Evolutionary conservation across 768 basidiomycete genomes (phyloP), one percentile per base, ranked within the genome.

Genomic region (Suillus subalutaceus): DNA sequence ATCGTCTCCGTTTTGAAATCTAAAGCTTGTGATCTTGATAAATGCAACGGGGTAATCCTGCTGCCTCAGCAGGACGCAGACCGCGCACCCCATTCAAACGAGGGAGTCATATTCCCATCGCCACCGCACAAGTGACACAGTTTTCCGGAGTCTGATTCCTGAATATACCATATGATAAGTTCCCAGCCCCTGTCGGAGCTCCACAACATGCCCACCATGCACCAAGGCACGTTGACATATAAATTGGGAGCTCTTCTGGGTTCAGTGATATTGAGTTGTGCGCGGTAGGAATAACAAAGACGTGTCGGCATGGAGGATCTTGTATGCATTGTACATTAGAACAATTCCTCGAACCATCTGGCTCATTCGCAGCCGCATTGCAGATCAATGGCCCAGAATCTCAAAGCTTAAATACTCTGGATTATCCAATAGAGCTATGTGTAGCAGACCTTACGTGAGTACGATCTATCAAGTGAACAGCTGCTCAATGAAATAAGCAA

Each of bases 111-210:
- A 18, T 56, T 56, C 55, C 55, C 55, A 56, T 13, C 55, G 55
- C 55, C 55, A 56, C 55, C 20, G 3, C 20, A n/a, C 37, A 20
- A 37, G 40, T 41, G 58, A 58, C n/a, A 40, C 38, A 23, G n/a
- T 38, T 23, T 58, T 32, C 53, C 18, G 30, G 30, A 37, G 35
- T 37, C 32, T 40, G 10, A 41, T 41, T 41, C 38, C 26, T 59
- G 58, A 59, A 30, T 15, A 5, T 40, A 20, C 40, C 16, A 26
- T 18, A 35, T 20, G 10, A 59, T 18, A 59, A 12, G 40, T 59
- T 59, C 58, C 38, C 58, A 59, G 58, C 58, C 40, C n/a, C 58
- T 59, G 58, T 59, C 40, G 20, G 40, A 59, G 40, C 58, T 59
- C 58, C 58, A 59, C 58, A 26, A 59, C 23, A 59, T 23, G 38